phyloP scores from a whole-genome alignment of 768 basidiomycete genomes.

The Lactarius vividus region DNA sequence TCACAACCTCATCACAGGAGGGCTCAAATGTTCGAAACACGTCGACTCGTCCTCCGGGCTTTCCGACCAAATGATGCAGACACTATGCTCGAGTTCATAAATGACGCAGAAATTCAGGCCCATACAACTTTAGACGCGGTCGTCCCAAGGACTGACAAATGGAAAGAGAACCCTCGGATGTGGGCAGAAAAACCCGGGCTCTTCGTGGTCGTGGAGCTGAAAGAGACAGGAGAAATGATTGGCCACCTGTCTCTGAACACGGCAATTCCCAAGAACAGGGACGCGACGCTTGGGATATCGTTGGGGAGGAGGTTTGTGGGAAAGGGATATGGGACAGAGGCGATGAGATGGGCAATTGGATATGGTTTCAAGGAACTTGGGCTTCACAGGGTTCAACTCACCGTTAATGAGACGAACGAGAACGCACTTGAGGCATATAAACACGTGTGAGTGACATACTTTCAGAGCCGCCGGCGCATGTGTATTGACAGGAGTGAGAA shows the following conservation, averaged over 20 bases:
- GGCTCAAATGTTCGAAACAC: slow-evolving; percentile 5
- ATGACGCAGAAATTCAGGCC: not conserved
- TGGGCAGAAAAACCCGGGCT: slow-evolving; percentile 3
- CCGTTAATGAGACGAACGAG: slow-evolving; percentile 28
- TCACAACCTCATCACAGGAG: not conserved
- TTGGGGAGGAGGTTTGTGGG: slow-evolving; percentile 20
- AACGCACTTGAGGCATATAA: slow-evolving; percentile 32
- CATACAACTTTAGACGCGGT: not conserved
- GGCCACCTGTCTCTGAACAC: not conserved
- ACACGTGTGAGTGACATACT: slow-evolving; percentile 32
- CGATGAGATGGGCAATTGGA: slow-evolving; percentile 26
- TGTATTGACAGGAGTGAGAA: not conserved
- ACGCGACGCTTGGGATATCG: slow-evolving; percentile 4
- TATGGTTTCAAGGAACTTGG: slow-evolving; percentile 31
- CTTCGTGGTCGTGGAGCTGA: slow-evolving; percentile 1
- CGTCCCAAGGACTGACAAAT: slow-evolving; percentile 8
- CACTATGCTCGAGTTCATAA: not conserved
- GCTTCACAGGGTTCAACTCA: slow-evolving; percentile 35
- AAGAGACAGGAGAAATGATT: slow-evolving; percentile 3
- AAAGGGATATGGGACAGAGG: slow-evolving; percentile 31
- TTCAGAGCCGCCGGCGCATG: not conserved
- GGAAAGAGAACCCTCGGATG: not conserved
- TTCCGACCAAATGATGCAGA: slow-evolving; percentile 7
- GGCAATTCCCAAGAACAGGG: not conserved
- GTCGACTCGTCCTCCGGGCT: slow-evolving; percentile 1